Evolutionary conservation across 2,329 filamentous ascomycete species (phyloP).

Genomic region (Trichoderma sp.): DNA sequence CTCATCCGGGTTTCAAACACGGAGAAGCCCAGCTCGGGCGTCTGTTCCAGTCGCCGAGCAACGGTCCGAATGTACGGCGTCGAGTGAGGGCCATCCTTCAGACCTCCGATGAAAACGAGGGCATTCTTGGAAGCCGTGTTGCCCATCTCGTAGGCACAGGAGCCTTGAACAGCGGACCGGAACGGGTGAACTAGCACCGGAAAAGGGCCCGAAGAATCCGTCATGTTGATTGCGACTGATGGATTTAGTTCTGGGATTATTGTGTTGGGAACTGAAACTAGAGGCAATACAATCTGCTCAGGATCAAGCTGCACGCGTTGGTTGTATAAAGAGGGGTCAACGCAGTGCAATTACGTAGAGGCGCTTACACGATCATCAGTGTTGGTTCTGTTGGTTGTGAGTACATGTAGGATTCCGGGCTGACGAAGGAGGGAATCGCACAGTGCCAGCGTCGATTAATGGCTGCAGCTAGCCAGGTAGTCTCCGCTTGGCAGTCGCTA

Average conservation of each 20-base stretch:
- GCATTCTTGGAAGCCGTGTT: conserved; percentile 48
- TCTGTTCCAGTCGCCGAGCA: conserved; percentile 41
- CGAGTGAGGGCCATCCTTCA: conserved; percentile 66
- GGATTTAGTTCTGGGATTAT: background rate
- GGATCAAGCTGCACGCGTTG: background rate
- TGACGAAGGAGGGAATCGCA: background rate
- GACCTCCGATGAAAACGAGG: conserved; percentile 66
- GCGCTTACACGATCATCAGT: background rate
- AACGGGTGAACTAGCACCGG: conserved; percentile 47
- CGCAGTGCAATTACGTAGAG: background rate
- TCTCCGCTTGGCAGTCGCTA: background rate
- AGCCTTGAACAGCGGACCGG: conserved; percentile 38
- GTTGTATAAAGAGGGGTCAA: background rate
- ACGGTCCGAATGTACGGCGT: conserved; percentile 54
- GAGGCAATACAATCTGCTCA: background rate
- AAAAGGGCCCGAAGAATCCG: conserved; percentile 36
- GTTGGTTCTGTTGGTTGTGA: background rate
- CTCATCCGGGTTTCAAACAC: conserved; percentile 55
- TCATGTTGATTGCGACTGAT: conserved; percentile 30
- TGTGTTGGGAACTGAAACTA: background rate
- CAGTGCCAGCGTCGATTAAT: background rate
- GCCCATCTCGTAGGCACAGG: conserved; percentile 49
- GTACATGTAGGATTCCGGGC: background rate
- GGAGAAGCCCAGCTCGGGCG: conserved; percentile 44
- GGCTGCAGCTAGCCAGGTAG: background rate